Evolutionary conservation across 108 stramenopile genomes (phyloP).

Genomic region (Cyclotella kingstonii): DNA sequence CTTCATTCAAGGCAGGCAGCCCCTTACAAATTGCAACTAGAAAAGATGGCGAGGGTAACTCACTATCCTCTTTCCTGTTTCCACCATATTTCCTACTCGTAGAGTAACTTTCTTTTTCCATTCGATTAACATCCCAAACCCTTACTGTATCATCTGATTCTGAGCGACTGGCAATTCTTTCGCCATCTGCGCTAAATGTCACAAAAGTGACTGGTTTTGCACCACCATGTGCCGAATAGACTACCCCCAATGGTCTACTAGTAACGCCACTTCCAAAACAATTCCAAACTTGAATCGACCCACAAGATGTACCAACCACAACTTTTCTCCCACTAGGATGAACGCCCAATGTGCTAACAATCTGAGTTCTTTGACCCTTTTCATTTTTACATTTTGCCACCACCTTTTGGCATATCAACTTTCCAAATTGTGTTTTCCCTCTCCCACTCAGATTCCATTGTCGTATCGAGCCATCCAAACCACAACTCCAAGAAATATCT

Average conservation of each 20-base stretch:
- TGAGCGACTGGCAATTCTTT: slow-evolving; percentile 56
- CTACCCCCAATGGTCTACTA: slow-evolving; percentile 53
- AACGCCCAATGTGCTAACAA: slow-evolving; percentile 52
- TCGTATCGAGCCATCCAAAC: slow-evolving; percentile 79
- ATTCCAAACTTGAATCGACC: slow-evolving; percentile 83
- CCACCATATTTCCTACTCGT: slow-evolving; percentile 15
- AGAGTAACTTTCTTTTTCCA: slow-evolving; percentile 30
- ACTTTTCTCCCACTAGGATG: slow-evolving; percentile 66
- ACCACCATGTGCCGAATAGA: slow-evolving; percentile 53
- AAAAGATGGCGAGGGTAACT: slow-evolving; percentile 22
- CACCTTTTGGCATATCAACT: slow-evolving; percentile 70
- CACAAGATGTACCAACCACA: slow-evolving; percentile 78
- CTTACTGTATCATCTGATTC: slow-evolving; percentile 51
- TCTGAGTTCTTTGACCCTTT: slow-evolving; percentile 57
- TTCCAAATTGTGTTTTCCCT: slow-evolving; percentile 76
- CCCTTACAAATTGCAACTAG: slow-evolving; percentile 46
- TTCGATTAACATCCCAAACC: slow-evolving; percentile 57
- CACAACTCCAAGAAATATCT: slow-evolving; percentile 69
- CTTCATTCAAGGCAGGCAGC: slow-evolving; percentile 46
- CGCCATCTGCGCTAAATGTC: slow-evolving; percentile 50
- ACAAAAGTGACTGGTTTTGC: slow-evolving; percentile 48
- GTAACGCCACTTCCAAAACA: slow-evolving; percentile 38
- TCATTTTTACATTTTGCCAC: slow-evolving; percentile 58
- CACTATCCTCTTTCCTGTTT: slow-evolving; percentile 25
- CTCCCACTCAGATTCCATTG: slow-evolving; percentile 82